Evolutionary conservation across 345 rosid genomes (phyloP), one percentile per base, ranked within the genome.

Genomic region (Gossypium turneri): DNA sequence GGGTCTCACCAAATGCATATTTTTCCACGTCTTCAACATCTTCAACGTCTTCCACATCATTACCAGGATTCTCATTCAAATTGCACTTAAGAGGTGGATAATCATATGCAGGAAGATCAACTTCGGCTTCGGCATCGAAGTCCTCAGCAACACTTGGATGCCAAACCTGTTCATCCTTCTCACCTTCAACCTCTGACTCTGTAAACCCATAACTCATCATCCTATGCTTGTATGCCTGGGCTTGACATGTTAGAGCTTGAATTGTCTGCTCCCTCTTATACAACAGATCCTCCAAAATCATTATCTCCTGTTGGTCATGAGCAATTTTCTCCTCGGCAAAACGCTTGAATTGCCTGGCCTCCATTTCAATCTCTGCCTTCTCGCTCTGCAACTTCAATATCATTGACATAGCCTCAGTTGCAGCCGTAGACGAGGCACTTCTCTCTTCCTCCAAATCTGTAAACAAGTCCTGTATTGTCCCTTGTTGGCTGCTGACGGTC

Each of bases 391-490:
- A 79, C 84, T 90, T 92, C 85, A 93, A 57, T 75, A 96, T 96
- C 99, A 96, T 96, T 7, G 97, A 93, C 99, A 96, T 96, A 1
- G 98, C 97, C 84, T 96, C 99, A 74, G 81, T 93, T 7, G 98
- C 98, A 74, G 99, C 99, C 2, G 98, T 83, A 0, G 97, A 89
- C 0, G 99, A 86, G 63, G 99, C 98, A 81, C 90, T 96, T 61
- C 97, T 86, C 86, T 96, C 99, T 79, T 96, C 94, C 51, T 96
- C 99, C 81, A 93, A 82, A 72, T 96, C 99, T 0, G 74, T 60
- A 56, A 81, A 85, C 78, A 96, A 71, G 63, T 92, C 94, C 73
- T 89, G 90, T 77, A 96, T 86, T 2, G 91, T 70, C 57, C 84
- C 78, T 79, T 93, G 98, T 67, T 96, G 99, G 79, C 81, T 88